Percentiles rank a stretch among this genome's conserved stretches.
Conservation (phyloP, 352 stramenopile species). For the Blastocystis sp. region DNA sequence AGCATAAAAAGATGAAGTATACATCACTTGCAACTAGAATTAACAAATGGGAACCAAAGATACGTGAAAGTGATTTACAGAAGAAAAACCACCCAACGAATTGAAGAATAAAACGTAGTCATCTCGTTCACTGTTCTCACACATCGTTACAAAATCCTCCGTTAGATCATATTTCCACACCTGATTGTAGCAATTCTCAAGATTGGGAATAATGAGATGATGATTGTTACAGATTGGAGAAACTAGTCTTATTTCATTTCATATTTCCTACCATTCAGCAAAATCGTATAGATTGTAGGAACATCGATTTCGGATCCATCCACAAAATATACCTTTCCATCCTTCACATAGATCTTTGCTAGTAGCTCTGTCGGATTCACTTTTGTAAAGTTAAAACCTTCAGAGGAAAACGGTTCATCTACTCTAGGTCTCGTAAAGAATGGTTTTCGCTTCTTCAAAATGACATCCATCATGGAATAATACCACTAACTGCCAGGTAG, state of each 20-base stretch:
- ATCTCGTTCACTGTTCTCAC: slow-evolving; percentile 19
- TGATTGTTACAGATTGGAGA: slow-evolving; percentile 59
- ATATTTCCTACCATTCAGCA: background rate
- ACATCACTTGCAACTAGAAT: slow-evolving; percentile 56
- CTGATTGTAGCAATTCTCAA: slow-evolving; percentile 43
- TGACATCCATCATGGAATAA: background rate
- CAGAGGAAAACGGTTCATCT: slow-evolving; percentile 7
- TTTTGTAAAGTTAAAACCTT: slow-evolving; percentile 56
- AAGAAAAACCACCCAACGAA: slow-evolving; percentile 41
- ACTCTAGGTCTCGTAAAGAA: slow-evolving; percentile 1
- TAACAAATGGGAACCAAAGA: background rate
- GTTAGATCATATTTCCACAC: slow-evolving; percentile 18
- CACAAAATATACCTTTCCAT: slow-evolving; percentile 37
- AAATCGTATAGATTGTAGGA: slow-evolving; percentile 12
- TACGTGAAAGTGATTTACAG: slow-evolving; percentile 57
- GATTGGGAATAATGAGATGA: slow-evolving; percentile 43
- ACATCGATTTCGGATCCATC: background rate
- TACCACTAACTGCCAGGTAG: slow-evolving; percentile 46
- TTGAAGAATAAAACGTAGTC: slow-evolving; percentile 59
- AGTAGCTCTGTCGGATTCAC: background rate
- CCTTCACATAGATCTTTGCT: background rate
- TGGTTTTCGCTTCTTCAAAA: slow-evolving; percentile 20
- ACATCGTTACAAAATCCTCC: background rate
- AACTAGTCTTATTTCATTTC: background rate
- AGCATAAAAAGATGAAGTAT: slow-evolving; percentile 53